Evolutionary conservation across 2,329 filamentous ascomycete species (phyloP).

Genomic region (Hypoxylon rubiginosum): DNA sequence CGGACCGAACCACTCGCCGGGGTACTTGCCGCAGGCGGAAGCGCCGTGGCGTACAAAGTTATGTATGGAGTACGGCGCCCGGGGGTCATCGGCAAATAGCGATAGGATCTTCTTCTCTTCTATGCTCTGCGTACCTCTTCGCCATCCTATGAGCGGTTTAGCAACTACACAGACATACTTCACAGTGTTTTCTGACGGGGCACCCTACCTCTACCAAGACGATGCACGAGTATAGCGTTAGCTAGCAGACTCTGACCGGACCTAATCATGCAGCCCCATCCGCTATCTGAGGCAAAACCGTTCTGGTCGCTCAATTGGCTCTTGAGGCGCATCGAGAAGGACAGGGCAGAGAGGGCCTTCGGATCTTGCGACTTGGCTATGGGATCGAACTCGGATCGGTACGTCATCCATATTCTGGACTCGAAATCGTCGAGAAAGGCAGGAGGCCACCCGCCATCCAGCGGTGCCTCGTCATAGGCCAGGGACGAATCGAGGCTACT

Average conservation of each 20-base stretch:
- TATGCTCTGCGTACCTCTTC: constrained; percentile 68
- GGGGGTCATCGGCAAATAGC: constrained; percentile 87
- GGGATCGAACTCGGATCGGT: constrained; percentile 85
- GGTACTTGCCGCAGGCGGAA: constrained; percentile 89
- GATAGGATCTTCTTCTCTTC: constrained; percentile 80
- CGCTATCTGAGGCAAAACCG: constrained; percentile 92
- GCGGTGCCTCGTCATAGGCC: constrained; percentile 61
- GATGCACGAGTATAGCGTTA: constrained; percentile 81
- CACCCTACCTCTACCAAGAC: constrained; percentile 80
- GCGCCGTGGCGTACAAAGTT: constrained; percentile 93
- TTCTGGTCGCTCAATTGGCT: constrained; percentile 81
- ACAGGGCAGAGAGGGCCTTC: constrained; percentile 78
- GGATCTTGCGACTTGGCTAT: constrained; percentile 86
- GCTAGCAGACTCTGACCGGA: constrained; percentile 94
- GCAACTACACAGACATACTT: constrained; percentile 25
- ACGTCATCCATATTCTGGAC: constrained; percentile 95
- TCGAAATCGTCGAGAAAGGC: constrained; percentile 93
- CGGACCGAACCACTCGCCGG: constrained; percentile 99
- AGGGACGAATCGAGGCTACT: constrained; percentile 67
- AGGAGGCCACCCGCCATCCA: constrained; percentile 79
- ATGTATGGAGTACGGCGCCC: constrained; percentile 93
- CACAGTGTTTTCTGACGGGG: background rate
- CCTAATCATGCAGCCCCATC: constrained; percentile 99
- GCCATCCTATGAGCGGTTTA: constrained; percentile 72
- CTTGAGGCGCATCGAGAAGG: constrained; percentile 85